A percentile compares a stretch with the other conserved stretches of the same genome.
phyloP scores from a whole-genome alignment of 345 rosid genomes.

The Syzygium jambos region DNA sequence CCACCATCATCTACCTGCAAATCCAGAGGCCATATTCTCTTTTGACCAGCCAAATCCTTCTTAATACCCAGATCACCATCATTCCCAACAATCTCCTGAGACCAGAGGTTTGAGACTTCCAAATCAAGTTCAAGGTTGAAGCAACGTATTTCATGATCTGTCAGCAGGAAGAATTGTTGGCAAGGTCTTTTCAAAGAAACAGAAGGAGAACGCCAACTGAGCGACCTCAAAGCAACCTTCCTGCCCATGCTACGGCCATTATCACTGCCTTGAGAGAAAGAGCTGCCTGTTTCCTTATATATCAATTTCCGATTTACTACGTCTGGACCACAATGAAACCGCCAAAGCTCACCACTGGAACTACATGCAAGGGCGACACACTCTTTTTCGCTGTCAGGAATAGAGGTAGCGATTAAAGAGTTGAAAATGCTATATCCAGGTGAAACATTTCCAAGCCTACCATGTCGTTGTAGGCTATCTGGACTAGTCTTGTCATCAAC shows the following conservation, averaged over 20 bases:
- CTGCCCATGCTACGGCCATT: constrained; percentile 17
- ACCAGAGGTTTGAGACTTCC: constrained; percentile 54
- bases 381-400: constrained; percentile 17
- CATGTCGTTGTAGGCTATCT: constrained; percentile 19
- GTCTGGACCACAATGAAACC: constrained; percentile 49
- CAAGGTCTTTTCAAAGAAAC: constrained; percentile 25
- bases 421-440: constrained; percentile 30
- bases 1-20: constrained; percentile 71
- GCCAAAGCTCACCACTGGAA: constrained; percentile 74
- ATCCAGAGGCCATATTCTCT: constrained; percentile 89
- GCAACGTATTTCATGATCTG: constrained; percentile 74
- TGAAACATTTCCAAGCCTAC: constrained; percentile 24
- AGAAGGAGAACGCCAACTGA: constrained; percentile 45
- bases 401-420: constrained; percentile 59
- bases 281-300: constrained; percentile 17
- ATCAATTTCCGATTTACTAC: constrained; percentile 31
- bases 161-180: constrained; percentile 55
- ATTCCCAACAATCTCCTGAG: constrained; percentile 67
- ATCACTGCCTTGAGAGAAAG: constrained; percentile 28
- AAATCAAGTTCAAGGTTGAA: constrained; percentile 34
- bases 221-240: constrained; percentile 79
- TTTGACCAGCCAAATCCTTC: constrained; percentile 92
- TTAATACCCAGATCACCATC: constrained; percentile 79
- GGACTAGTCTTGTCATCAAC: constrained; percentile 20
- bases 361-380: constrained; percentile 66